A percentile compares a stretch with the other conserved stretches of the same genome.
Conservation (phyloP, 352 stramenopile species). For the Phytopythium boreale region DNA sequence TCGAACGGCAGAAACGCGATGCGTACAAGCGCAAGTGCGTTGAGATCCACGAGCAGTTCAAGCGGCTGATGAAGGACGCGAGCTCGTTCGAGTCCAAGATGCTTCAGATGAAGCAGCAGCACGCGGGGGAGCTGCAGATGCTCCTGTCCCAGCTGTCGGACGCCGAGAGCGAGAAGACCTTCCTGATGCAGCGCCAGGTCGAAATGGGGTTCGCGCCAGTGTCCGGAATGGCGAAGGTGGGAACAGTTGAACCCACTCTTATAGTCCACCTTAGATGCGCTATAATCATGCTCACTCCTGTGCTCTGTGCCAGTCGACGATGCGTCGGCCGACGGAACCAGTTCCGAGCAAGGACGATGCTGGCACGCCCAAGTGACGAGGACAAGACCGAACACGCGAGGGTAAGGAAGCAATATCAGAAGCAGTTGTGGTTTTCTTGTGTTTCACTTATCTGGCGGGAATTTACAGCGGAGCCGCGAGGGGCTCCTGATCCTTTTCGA, state of each 20-base stretch:
- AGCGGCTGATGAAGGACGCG: conserved; percentile 41
- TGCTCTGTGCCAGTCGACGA: neutral
- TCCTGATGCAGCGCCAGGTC: conserved; percentile 52
- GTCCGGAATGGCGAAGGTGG: neutral
- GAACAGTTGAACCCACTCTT: neutral
- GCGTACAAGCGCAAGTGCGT: conserved; percentile 83
- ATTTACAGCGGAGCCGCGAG: conserved; percentile 9
- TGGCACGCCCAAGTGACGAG: neutral
- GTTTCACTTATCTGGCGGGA: conserved; percentile 6
- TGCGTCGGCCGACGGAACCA: neutral
- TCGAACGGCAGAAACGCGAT: conserved; percentile 53
- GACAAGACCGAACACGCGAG: neutral
- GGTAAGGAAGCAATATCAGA: neutral
- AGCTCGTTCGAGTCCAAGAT: conserved; percentile 41
- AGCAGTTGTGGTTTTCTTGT: neutral
- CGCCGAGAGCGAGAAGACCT: conserved; percentile 65
- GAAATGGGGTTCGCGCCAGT: conserved; percentile 28
- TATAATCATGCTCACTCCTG: too few species aligned
- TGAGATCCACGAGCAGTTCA: conserved; percentile 74
- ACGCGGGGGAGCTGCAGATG: conserved; percentile 55
- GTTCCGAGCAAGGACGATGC: neutral
- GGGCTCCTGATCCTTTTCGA: neutral
- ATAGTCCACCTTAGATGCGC: too few species aligned
- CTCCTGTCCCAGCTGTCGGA: conserved; percentile 64
- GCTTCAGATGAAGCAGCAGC: conserved; percentile 54